These are phyloP conservation scores for Tubosaeta sp. DNA, from an alignment of 768 basidiomycete species.

Conservation along the genomic window DNA sequence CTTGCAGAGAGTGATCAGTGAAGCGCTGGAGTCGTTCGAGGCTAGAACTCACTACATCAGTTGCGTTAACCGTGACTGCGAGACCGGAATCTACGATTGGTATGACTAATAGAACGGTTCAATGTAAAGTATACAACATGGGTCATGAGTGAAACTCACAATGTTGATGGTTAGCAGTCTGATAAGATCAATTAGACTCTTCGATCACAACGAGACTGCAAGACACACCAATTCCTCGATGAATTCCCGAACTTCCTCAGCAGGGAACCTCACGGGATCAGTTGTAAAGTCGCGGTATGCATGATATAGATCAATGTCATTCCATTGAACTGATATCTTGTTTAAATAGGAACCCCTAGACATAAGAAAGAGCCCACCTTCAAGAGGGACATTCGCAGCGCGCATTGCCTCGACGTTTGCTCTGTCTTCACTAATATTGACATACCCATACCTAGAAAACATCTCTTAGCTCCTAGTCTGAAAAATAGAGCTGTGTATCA, in stretches of 20 bases:
- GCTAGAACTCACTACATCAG: conserved; percentile 51
- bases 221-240: conserved; percentile 52
- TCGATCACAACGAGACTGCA: not conserved
- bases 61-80: conserved; percentile 50
- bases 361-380: conserved; percentile 40
- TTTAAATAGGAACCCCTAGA: not conserved
- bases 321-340: conserved; percentile 59
- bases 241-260: conserved; percentile 48
- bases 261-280: conserved; percentile 61
- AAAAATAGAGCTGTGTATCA: not conserved
- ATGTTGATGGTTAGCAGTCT: conserved; percentile 29
- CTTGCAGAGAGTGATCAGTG: conserved; percentile 29
- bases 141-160: conserved; percentile 13
- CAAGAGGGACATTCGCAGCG: conserved; percentile 70
- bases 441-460: conserved; percentile 40
- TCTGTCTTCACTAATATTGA: conserved; percentile 51
- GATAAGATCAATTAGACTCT: conserved; percentile 2
- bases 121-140: not conserved
- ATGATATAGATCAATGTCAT: conserved; percentile 72
- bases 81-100: conserved; percentile 69
- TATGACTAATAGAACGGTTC: conserved; percentile 42
- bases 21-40: not conserved
- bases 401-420: conserved; percentile 56
- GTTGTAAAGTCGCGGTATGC: conserved; percentile 65
- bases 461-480: not conserved